Base-by-base conservation (phyloP, 495 filamentous ascomycete genomes). In the Penicillium canariense region DNA sequence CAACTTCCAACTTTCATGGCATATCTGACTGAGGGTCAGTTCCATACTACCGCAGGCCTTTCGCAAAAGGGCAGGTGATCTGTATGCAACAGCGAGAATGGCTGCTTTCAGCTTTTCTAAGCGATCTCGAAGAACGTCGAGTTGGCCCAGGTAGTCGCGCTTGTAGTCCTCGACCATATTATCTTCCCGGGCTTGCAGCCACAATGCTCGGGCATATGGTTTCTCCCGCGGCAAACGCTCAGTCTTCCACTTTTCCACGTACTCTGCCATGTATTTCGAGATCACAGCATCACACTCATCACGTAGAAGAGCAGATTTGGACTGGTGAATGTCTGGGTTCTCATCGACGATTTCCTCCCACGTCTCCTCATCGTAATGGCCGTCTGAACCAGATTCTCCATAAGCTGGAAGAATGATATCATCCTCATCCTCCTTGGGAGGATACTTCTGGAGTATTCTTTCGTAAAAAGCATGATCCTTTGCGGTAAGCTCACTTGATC, bases 281-380 rank as follows among this genome's bases (percentile, higher is more conserved):
- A 96, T 74, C 4, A 78, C 61, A 9, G 69, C 57, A 1, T 77
- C 57, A 17, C 86, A 66, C 46, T 84, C 73, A 5, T 77, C 74
- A n/a, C 14, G 17, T 18, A 45, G 45, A 40, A 59, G 51, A 25
- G 20, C 1, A 20, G 23, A 30, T 50, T 45, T 6, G 46, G 48
- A 32, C 53, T 60, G 3, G 54, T 54, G 25, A 34, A 10, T 15
- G 53, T 18, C 20, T 45, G 58, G 28, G 22, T 61, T 62, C 56
- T 91, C 87, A 15, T 78, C 68, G 38, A 84, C 68, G 9, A 86
- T 85, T 57, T 91, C 89, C 11, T 65, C 66, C 81, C 77, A 88
- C 0, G 82, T 86, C 1, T 80, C 73, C 10, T 73, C 56, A 42
- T 84, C 80, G 43, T 75, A 82, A 39, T 79, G 77, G 1, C 66